phyloP scores from a whole-genome alignment of 2,329 filamentous ascomycete species.

The Colletotrichum acutatum region DNA sequence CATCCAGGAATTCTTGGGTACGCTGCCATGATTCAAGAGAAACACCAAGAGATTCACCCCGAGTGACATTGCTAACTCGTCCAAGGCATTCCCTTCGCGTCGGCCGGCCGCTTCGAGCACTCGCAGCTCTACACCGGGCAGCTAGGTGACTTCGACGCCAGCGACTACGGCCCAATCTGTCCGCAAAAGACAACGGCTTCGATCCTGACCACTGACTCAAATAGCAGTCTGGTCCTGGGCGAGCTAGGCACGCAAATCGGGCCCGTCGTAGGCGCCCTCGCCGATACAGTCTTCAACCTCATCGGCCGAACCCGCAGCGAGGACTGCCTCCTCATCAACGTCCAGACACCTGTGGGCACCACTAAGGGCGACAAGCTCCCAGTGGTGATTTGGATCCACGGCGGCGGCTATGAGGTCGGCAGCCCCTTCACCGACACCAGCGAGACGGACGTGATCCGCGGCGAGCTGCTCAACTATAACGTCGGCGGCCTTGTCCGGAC shows the following conservation, averaged over 20 bases:
- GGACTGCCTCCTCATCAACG: slow-evolving; percentile 62
- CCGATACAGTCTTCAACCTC: slow-evolving; percentile 18
- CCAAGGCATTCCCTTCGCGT: slow-evolving; percentile 21
- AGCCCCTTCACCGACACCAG: slow-evolving; percentile 33
- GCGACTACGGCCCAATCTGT: slow-evolving; percentile 16
- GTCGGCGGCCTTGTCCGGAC: slow-evolving; percentile 44
- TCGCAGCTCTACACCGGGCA: slow-evolving; percentile 16
- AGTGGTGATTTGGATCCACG: slow-evolving; percentile 52
- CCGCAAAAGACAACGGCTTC: slow-evolving; percentile 15
- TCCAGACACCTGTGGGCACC: slow-evolving; percentile 58
- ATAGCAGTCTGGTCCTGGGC: slow-evolving; percentile 11
- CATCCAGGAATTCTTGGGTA: slow-evolving; percentile 15
- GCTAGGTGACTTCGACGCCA: slow-evolving; percentile 12
- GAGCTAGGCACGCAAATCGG: slow-evolving; percentile 8
- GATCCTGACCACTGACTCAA: slow-evolving; percentile 12
- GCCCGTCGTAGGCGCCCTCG: slow-evolving; percentile 7
- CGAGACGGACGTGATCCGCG: slow-evolving; percentile 31
- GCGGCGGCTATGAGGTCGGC: slow-evolving; percentile 47
- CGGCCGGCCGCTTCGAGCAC: slow-evolving; percentile 20
- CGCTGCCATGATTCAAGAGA: background rate
- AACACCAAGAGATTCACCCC: background rate
- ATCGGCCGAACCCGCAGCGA: slow-evolving; percentile 44
- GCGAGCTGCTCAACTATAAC: slow-evolving; percentile 44
- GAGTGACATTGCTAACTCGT: background rate
- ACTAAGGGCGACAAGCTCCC: slow-evolving; percentile 52